A percentile compares a stretch with the other conserved stretches of the same genome.
phyloP scores from a whole-genome alignment of 768 basidiomycete species.

The Pleurotus djamor region DNA sequence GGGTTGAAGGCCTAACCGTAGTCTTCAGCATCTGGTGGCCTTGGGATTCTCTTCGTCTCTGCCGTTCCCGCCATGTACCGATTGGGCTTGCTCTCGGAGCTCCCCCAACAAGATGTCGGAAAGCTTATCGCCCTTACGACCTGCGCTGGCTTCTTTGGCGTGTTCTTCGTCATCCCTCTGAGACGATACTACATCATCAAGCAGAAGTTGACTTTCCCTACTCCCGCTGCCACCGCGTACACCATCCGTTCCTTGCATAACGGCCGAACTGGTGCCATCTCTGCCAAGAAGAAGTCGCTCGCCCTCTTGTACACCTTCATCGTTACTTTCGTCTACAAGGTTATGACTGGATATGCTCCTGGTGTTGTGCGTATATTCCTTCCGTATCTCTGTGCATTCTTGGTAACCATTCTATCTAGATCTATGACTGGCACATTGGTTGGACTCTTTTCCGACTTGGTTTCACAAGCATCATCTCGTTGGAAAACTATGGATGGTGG shows the following conservation, averaged over 20 bases:
- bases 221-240: conserved; percentile 57
- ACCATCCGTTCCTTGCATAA: conserved; percentile 30
- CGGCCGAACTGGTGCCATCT: conserved; percentile 43
- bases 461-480: conserved; percentile 55
- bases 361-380: conserved; percentile 39
- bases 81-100: conserved; percentile 40
- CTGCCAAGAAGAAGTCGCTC: conserved; percentile 55
- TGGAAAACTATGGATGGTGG: conserved; percentile 60
- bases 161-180: conserved; percentile 66
- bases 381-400: neutral
- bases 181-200: conserved; percentile 62
- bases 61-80: conserved; percentile 63
- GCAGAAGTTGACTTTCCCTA: conserved; percentile 63
- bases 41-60: conserved; percentile 58
- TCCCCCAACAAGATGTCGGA: conserved; percentile 51
- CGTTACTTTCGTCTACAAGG: conserved; percentile 48
- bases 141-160: conserved; percentile 56
- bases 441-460: conserved; percentile 59
- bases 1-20: neutral
- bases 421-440: conserved; percentile 65
- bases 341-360: conserved; percentile 55
- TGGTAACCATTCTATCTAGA: conserved; percentile 19
- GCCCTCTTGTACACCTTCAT: conserved; percentile 45
- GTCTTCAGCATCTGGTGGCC: conserved; percentile 45
- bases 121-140: conserved; percentile 53